Evolutionary conservation across 306 rosid genomes (phyloP), one percentile per base, ranked within the genome.

Genomic region (Abrus pulchellus): DNA sequence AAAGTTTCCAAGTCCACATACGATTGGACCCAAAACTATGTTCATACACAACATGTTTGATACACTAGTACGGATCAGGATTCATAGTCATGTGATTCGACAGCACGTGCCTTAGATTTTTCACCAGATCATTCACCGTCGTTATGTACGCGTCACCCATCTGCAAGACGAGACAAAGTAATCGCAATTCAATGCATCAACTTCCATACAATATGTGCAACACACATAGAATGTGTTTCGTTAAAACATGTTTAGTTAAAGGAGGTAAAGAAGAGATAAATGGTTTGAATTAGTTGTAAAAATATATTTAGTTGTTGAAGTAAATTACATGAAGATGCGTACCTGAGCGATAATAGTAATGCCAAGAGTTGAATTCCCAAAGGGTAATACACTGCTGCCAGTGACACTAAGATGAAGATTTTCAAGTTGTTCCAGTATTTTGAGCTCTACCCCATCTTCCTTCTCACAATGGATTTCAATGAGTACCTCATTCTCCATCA

Each of bases 281-380:
- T 20, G 20, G 20, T 20, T 20, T 20, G 20, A 20, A 20, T 20
- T 20, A 20, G 20, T 20, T 20, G 20, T 20, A 20, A 20, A 20
- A 20, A 20, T 20, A 20, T 20, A 20, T 20, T 20, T 20, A 20
- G 20, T 20, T 20, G 20, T 20, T 20, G 0, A 20, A 20, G 20
- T 20, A 20, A 20, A 20, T 20, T 20, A 20, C 20, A 20, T 20
- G 20, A 20, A 20, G 11, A 48, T 48, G 53, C n/a, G 5, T 77
- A 83, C 87, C 87, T 83, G 74, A 63, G 87, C 82, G 5, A 80
- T 62, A 36, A 84, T 84, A 40, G 87, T 84, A 29, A 84, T 50
- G 40, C 84, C 81, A 20, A 84, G 78, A 74, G 84, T 68, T 66
- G 82, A 80, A 75, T 61, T 75, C 12, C 87, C 87, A 75, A 84